phyloP scores from a whole-genome alignment of 768 basidiomycete species.

The Tephrocybe sp. region DNA sequence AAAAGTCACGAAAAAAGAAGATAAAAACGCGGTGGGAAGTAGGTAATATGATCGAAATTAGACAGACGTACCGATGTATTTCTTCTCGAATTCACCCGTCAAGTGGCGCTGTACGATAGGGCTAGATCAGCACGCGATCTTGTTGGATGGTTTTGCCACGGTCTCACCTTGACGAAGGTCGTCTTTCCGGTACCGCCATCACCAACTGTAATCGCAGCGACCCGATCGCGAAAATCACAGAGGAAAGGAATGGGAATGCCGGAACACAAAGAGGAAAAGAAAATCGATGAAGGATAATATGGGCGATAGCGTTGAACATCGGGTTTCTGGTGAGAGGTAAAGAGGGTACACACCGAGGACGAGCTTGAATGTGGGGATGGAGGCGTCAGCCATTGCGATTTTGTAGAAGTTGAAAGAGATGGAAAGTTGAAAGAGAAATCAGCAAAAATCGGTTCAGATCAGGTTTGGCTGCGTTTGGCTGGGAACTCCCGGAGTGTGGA shows the following conservation, averaged over 20 bases:
- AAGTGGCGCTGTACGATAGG: constrained; percentile 74
- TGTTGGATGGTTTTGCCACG: constrained; percentile 18
- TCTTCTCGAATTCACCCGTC: constrained; percentile 99
- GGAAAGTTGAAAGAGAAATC: constrained; percentile 22
- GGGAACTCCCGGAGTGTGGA: constrained; percentile 35
- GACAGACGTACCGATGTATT: constrained; percentile 85
- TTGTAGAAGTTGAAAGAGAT: constrained; percentile 12
- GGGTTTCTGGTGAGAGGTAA: constrained; percentile 6
- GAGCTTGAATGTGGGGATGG: constrained; percentile 95
- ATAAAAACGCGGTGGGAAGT: constrained; percentile 15
- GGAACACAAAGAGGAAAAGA: constrained; percentile 23
- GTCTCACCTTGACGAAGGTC: constrained; percentile 91
- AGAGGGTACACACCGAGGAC: constrained; percentile 75
- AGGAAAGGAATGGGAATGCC: constrained; percentile 14
- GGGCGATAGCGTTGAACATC: constrained; percentile 27
- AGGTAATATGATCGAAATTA: constrained; percentile 14
- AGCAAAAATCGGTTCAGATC: constrained; percentile 36
- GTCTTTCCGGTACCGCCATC: constrained; percentile 98
- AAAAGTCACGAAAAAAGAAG: constrained; percentile 14
- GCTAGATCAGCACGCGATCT: constrained; percentile 60
- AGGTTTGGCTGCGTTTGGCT: constrained; percentile 34
- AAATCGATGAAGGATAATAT: constrained; percentile 53
- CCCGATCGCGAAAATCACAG: constrained; percentile 16
- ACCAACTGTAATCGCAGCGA: constrained; percentile 57
- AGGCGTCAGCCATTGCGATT: constrained; percentile 23